Evolutionary conservation across 2,329 filamentous ascomycete genomes (phyloP), one percentile per base, ranked within the genome.

Genomic region (Byssoonygena ceratinophila): DNA sequence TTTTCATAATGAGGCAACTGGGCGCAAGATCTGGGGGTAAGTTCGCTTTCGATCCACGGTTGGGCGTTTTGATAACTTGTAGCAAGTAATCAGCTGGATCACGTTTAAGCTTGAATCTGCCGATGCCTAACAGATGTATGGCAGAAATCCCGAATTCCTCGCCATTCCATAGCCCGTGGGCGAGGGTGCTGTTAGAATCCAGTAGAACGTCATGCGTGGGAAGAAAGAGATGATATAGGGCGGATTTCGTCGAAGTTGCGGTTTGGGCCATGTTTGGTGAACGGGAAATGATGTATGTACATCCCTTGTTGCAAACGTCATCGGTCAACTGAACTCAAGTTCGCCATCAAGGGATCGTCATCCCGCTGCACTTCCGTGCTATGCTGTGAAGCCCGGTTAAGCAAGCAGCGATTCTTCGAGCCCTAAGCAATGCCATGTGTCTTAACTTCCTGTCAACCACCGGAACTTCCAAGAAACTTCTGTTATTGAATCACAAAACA

Each of bases 261-360:
- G n/a, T n/a, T n/a, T n/a, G n/a, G n/a, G n/a, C n/a, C n/a, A n/a
- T n/a, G n/a, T n/a, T n/a, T 29, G 11, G 14, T 16, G 40, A 44
- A 16, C 5, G 12, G 25, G 41, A 18, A 31, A 31, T 8, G 8
- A 32, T 9, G n/a, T 29, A 25, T 16, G 11, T n/a, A n/a, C n/a
- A n/a, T n/a, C n/a, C n/a, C n/a, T n/a, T n/a, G n/a, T n/a, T 25
- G 16, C 41, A 45, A 31, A 45, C 41, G 41, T 45, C 41, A 45
- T 45, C 31, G 27, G 41, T 11, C 5, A 12, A n/a, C 25, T 44
- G 22, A 44, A 32, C 41, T 16, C 8, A 44, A 31, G 14, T 20
- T 45, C 12, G 16, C 6, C 14, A n/a, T 12, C 41, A 7, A 12
- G 8, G n/a, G 25, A 40, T 40, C 20, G 23, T 16, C 37, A 40